These are phyloP conservation scores for Balakata baccata DNA, from an alignment of 345 rosid genomes.

Conservation along the genomic window DNA sequence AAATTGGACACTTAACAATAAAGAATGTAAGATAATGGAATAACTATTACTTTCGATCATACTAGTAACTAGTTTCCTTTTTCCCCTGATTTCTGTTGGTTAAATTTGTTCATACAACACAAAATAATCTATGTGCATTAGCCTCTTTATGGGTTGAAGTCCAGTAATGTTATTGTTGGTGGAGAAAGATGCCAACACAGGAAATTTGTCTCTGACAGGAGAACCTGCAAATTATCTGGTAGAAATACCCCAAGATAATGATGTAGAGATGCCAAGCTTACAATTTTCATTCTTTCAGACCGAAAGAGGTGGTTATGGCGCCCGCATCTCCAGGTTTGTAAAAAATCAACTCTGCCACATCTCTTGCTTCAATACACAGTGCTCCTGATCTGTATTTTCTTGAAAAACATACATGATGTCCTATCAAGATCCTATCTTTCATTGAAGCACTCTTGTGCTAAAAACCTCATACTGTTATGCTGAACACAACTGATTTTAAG, in stretches of 20 bases:
- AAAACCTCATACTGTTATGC: too few species aligned
- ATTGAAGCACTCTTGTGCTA: too few species aligned
- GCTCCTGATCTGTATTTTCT: neutral
- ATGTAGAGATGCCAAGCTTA: too few species aligned
- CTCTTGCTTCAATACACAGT: neutral
- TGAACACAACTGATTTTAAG: too few species aligned
- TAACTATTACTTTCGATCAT: neutral
- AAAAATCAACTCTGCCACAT: neutral
- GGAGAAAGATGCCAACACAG: constrained; percentile 20
- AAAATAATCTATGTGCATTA: neutral
- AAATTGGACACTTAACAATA: neutral
- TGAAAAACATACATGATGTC: too few species aligned
- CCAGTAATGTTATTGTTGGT: constrained; percentile 26
- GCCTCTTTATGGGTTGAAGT: constrained; percentile 19
- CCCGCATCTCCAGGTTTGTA: constrained; percentile 38
- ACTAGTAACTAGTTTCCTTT: neutral
- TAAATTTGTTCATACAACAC: too few species aligned
- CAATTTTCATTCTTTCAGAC: constrained; percentile 22
- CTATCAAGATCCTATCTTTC: too few species aligned
- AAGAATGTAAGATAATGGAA: neutral
- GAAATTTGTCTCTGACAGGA: constrained; percentile 21
- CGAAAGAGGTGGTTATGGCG: constrained; percentile 22
- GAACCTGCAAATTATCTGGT: constrained; percentile 20
- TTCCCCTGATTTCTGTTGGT: neutral
- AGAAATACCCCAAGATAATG: constrained; percentile 25